Percentiles rank a stretch among this genome's conserved stretches.
These are phyloP conservation scores for Neurospora sp. DNA, from an alignment of 495 filamentous ascomycete species.

Conservation along the genomic window DNA sequence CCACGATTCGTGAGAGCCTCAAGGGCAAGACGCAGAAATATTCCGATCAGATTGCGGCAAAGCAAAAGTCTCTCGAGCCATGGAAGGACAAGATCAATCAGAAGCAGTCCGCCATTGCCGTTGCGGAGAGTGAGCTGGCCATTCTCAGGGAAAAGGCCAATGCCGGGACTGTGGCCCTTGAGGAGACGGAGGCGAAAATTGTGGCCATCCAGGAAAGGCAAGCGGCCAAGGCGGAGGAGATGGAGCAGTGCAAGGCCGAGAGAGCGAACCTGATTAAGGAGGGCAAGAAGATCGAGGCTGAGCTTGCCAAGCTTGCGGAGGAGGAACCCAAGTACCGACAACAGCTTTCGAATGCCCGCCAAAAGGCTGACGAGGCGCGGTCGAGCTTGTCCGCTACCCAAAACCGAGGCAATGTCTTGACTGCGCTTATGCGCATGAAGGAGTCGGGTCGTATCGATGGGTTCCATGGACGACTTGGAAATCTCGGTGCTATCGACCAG, in stretches of 20 bases:
- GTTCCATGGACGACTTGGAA: slow-evolving; percentile 91
- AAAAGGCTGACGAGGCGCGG: slow-evolving; percentile 91
- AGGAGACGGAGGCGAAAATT: slow-evolving; percentile 78
- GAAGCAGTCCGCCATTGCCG: slow-evolving; percentile 85
- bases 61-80: slow-evolving; percentile 90
- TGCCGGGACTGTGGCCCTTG: slow-evolving; percentile 68
- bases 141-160: slow-evolving; percentile 84
- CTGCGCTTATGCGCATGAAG: slow-evolving; percentile 84
- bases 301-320: slow-evolving; percentile 58
- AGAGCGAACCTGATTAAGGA: slow-evolving; percentile 66
- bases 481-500: slow-evolving; percentile 89
- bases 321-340: slow-evolving; percentile 72
- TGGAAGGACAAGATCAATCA: slow-evolving; percentile 96
- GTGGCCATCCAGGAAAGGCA: slow-evolving; percentile 58
- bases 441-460: slow-evolving; percentile 94
- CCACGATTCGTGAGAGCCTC: slow-evolving; percentile 65
- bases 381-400: slow-evolving; percentile 81
- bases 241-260: slow-evolving; percentile 64
- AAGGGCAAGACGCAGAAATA: slow-evolving; percentile 93
- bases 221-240: slow-evolving; percentile 57
- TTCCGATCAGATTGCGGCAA: slow-evolving; percentile 81
- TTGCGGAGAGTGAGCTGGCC: slow-evolving; percentile 86
- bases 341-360: slow-evolving; percentile 75
- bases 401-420: slow-evolving; percentile 85
- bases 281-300: slow-evolving; percentile 53